A percentile compares a stretch with the other conserved stretches of the same genome.
phyloP scores from a whole-genome alignment of 441 rosid species.

The Adansonia grandidieri region DNA sequence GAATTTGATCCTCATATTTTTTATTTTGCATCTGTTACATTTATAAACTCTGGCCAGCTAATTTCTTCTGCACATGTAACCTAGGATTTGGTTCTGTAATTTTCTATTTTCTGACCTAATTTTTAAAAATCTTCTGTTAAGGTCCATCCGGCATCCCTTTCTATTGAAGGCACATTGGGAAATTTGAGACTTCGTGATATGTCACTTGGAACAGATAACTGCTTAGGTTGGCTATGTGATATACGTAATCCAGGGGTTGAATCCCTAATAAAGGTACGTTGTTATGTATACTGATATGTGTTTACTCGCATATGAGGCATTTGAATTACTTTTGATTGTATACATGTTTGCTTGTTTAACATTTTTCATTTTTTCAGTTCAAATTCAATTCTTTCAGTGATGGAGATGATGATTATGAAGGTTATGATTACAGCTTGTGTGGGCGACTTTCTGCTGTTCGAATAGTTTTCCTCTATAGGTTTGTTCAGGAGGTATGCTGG shows the following conservation, averaged over 20 bases:
- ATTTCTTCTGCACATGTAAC: constrained; percentile 10
- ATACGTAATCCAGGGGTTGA: constrained; percentile 97
- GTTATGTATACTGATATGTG: neutral
- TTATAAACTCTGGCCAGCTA: constrained; percentile 2
- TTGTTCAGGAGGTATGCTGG: constrained; percentile 93
- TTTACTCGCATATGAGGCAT: constrained; percentile 26
- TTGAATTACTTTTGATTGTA: constrained; percentile 25
- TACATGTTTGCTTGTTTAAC: neutral
- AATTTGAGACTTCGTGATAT: constrained; percentile 95
- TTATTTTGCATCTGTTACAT: neutral
- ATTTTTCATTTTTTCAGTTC: constrained; percentile 66
- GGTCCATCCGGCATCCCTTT: constrained; percentile 94
- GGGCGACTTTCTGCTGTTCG: constrained; percentile 97
- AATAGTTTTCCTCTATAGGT: constrained; percentile 93
- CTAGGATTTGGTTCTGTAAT: neutral
- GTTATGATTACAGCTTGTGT: constrained; percentile 91
- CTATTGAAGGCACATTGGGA: constrained; percentile 93
- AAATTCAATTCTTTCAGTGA: constrained; percentile 83
- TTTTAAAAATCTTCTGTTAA: constrained; percentile 35
- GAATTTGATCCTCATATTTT: constrained; percentile 6
- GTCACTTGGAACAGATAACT: constrained; percentile 80
- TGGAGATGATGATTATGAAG: constrained; percentile 98
- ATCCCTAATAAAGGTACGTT: constrained; percentile 85
- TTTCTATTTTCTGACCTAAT: constrained; percentile 33
- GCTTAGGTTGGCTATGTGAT: constrained; percentile 99